phyloP scores from a whole-genome alignment of 2,329 filamentous ascomycete genomes.

The Coniochaeta prunicola region DNA sequence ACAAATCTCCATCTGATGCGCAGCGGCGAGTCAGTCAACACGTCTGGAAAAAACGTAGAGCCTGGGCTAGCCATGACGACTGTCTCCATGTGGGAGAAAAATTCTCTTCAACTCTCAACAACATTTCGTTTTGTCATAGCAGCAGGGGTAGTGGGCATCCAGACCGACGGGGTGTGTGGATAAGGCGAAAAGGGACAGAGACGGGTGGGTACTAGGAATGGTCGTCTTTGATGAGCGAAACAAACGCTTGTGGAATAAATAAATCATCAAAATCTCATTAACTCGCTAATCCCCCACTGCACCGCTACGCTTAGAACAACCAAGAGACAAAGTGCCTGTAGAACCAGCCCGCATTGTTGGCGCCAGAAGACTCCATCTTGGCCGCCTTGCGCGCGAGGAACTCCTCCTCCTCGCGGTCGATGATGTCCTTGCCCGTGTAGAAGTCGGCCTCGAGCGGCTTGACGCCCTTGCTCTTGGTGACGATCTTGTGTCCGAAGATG shows the following conservation, averaged over 20 bases:
- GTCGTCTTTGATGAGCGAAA: neutral
- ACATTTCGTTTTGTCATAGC: neutral
- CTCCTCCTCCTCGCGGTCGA: slow-evolving; percentile 65
- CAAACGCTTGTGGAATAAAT: neutral
- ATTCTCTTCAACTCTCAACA: neutral
- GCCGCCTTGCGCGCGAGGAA: slow-evolving; percentile 51
- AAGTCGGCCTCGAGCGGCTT: slow-evolving; percentile 57
- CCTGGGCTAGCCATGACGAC: neutral
- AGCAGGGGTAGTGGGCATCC: neutral
- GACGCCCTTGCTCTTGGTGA: slow-evolving; percentile 46
- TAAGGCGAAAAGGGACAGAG: neutral
- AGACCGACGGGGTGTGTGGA: neutral
- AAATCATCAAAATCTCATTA: neutral
- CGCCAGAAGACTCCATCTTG: slow-evolving; percentile 14
- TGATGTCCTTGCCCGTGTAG: slow-evolving; percentile 64
- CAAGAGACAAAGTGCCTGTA: slow-evolving; percentile 16
- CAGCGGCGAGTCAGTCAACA: neutral
- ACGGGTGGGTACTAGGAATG: neutral
- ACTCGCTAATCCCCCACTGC: neutral
- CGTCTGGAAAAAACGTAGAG: neutral
- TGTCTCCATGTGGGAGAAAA: neutral
- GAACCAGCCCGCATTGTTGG: slow-evolving; percentile 17
- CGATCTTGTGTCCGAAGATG: slow-evolving; percentile 61
- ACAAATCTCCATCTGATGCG: neutral
- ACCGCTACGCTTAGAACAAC: slow-evolving; percentile 10